Evolutionary conservation across 2,329 filamentous ascomycete genomes (phyloP).

Genomic region (Scedosporium aurantiacum): DNA sequence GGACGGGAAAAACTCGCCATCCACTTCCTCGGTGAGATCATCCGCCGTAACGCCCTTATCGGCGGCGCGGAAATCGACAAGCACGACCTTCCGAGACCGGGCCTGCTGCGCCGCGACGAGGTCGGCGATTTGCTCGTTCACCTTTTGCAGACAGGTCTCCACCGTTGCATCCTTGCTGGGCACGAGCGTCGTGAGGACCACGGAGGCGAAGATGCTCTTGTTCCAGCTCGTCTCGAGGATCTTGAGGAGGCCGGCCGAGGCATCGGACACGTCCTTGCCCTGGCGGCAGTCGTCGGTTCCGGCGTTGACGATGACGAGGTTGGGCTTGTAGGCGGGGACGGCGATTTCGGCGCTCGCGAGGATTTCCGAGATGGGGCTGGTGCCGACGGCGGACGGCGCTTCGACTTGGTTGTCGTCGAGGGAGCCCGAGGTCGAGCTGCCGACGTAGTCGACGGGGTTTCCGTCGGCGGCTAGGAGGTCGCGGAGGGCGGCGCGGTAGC

Average conservation of each 20-base stretch:
- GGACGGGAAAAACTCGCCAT: slow-evolving; percentile 21
- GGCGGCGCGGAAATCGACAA: slow-evolving; percentile 19
- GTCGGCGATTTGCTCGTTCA: slow-evolving; percentile 18
- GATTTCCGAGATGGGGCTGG: slow-evolving; percentile 19
- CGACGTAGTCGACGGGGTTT: slow-evolving; percentile 25
- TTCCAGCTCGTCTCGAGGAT: slow-evolving; percentile 19
- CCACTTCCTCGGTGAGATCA: slow-evolving; percentile 16
- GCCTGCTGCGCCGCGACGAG: slow-evolving; percentile 14
- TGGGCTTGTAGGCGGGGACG: slow-evolving; percentile 19
- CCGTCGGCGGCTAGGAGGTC: slow-evolving; percentile 19
- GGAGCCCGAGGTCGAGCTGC: slow-evolving; percentile 20
- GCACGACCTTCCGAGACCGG: slow-evolving; percentile 16
- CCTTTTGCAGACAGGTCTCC: slow-evolving; percentile 14
- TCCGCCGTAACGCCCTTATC: slow-evolving; percentile 15
- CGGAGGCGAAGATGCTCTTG: slow-evolving; percentile 20
- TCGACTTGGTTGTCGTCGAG: slow-evolving; percentile 26
- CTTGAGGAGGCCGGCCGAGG: slow-evolving; percentile 18
- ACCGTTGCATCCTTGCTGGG: slow-evolving; percentile 12
- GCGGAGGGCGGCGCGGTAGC: slow-evolving; percentile 24
- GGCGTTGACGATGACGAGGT: slow-evolving; percentile 25
- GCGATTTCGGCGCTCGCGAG: slow-evolving; percentile 17
- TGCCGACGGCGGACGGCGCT: slow-evolving; percentile 21
- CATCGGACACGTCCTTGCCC: slow-evolving; percentile 17
- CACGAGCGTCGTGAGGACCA: slow-evolving; percentile 23
- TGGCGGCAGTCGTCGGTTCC: slow-evolving; percentile 28